Conservation (phyloP, 768 basidiomycete species). For the Tulasnella sp. region DNA sequence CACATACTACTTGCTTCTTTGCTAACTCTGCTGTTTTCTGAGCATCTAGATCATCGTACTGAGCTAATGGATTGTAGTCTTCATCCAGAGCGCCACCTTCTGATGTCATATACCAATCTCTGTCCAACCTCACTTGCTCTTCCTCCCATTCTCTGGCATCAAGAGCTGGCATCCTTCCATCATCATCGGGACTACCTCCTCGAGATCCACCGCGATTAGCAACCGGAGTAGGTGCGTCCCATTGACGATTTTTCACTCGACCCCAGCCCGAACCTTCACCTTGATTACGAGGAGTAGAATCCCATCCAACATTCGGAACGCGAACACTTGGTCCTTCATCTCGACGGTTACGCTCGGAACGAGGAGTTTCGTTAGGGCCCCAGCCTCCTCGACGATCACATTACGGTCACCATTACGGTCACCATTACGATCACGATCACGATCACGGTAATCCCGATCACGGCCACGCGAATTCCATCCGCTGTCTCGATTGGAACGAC, state of each 20-base stretch:
- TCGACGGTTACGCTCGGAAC: conserved; percentile 35
- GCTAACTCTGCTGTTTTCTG: conserved; percentile 63
- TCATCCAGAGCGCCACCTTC: conserved; percentile 86
- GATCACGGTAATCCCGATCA: conserved; percentile 33
- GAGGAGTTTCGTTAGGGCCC: conserved; percentile 48
- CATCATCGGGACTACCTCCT: conserved; percentile 56
- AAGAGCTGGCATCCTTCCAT: conserved; percentile 47
- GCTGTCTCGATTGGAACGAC: conserved; percentile 71
- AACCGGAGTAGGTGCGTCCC: conserved; percentile 80
- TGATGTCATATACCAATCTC: conserved; percentile 92
- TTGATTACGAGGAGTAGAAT: conserved; percentile 65
- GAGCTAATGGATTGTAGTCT: conserved; percentile 82
- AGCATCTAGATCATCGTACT: conserved; percentile 74
- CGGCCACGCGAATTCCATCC: conserved; percentile 22
- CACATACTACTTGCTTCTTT: conserved; percentile 46
- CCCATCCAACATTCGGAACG: conserved; percentile 88
- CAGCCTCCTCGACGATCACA: conserved; percentile 42
- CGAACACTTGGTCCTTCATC: conserved; percentile 71
- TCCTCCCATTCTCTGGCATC: conserved; percentile 94
- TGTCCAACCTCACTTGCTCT: conserved; percentile 79
- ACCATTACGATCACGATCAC: conserved; percentile 22
- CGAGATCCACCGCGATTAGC: conserved; percentile 30
- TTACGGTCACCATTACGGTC: conserved; percentile 28
- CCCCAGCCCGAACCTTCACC: conserved; percentile 49
- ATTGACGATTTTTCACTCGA: conserved; percentile 37